Evolutionary conservation across 768 basidiomycete species (phyloP), one percentile per base, ranked within the genome.

Genomic region (Suillus tomentosus): DNA sequence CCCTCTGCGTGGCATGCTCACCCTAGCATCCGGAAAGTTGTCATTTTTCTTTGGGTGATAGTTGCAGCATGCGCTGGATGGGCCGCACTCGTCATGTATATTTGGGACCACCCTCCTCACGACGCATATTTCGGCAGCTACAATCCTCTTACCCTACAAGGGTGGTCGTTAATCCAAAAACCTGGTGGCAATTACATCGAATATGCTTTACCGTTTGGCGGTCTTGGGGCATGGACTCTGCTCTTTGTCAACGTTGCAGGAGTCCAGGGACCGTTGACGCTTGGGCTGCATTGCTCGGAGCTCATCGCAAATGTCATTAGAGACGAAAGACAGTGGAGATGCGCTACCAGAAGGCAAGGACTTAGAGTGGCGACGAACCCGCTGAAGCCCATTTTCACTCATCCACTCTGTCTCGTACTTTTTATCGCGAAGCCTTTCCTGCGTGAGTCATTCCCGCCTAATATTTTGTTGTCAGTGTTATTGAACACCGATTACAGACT

Each of bases 1-100:
- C 68, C 69, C 1, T 76, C 74, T 22, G 74, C 74, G 31, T 76
- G 73, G 74, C 51, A 62, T 5, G 71, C 73, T 13, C 73, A 75
- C 54, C 7, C 61, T 5, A 69, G 70, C 47, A 54, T 76, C 14
- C 55, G 66, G 53, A 71, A 61, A 56, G 71, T 75, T 14, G 56
- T 70, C 13, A 1, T 66, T 17, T 70, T 67, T 15, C 68, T 76
- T 19, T 73, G 71, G 71, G 50, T 11, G 15, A 71, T 74, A 2
- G 73, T 68, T 37, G 8, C 64, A 24, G 19, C 63, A 17, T 76
- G 69, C 43, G 31, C 67, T 17, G 51, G n/a, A 17, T 75, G 73
- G 74, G 74, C 73, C 24, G 6, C 74, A 24, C 5, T 66, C 42
- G 37, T 66, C 15, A 54, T 24, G 24, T 24, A 63, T 3, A 14